Conservation (phyloP, 202 grass and related monocot genomes). For the Zoysia matrella region DNA sequence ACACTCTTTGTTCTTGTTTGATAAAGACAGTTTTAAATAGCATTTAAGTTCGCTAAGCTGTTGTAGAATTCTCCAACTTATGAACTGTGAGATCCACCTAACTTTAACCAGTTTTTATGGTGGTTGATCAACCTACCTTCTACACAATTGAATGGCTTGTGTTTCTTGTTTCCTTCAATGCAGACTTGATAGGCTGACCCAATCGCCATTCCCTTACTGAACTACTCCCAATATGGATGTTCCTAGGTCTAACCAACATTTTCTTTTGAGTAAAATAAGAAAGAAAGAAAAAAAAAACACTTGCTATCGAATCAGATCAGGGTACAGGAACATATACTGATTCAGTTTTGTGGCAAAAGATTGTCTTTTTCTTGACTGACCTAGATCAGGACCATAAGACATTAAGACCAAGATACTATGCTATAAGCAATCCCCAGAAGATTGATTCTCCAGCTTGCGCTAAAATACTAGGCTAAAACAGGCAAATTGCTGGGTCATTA, state of each 20-base stretch:
- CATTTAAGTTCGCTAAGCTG: constrained; percentile 51
- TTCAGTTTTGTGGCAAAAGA: neutral
- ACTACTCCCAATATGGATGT: neutral
- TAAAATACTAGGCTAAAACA: constrained; percentile 16
- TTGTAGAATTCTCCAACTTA: constrained; percentile 40
- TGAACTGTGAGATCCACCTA: constrained; percentile 37
- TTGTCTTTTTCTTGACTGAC: neutral
- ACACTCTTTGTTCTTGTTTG: constrained; percentile 34
- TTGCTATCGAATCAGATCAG: neutral
- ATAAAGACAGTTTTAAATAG: neutral
- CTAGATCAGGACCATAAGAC: constrained; percentile 32
- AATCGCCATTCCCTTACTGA: neutral
- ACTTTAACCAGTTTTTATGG: constrained; percentile 53
- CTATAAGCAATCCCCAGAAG: constrained; percentile 39
- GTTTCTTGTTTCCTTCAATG: constrained; percentile 56
- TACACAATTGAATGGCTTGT: constrained; percentile 49
- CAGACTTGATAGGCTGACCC: constrained; percentile 2
- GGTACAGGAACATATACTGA: neutral
- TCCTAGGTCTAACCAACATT: neutral
- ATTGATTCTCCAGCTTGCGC: constrained; percentile 37
- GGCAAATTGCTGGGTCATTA: constrained; percentile 35
- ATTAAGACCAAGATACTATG: constrained; percentile 50
- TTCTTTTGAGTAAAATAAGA: neutral
- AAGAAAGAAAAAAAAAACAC: neutral
- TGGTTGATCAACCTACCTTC: constrained; percentile 49